Base-by-base conservation (phyloP, 2,329 filamentous ascomycete genomes). In the Bisporella sp. region DNA sequence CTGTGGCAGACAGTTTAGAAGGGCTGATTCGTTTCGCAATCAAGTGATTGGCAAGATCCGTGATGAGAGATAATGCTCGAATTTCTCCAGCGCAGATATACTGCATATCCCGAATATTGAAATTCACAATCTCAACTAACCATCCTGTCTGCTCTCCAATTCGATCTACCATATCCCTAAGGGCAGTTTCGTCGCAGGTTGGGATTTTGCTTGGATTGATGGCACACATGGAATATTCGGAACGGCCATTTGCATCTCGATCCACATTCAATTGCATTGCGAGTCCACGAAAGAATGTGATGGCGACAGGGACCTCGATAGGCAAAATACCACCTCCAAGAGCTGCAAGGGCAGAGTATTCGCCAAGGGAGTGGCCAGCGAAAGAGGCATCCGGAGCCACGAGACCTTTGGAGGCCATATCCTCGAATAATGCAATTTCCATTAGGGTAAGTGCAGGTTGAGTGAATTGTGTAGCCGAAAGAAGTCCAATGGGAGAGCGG, bases 121-220 rank as follows among this genome's bases (percentile, higher is more conserved):
- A 93, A 77, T 97, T 97, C 78, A 97, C 92, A 76, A 97, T 96
- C 73, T 97, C 92, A 54, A 97, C 73, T 37, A 97, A 78, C 92
- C 91, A 96, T 53, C 84, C 85, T 4, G 91, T 96, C 68, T 88
- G 84, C 69, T 95, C 89, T 0, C 89, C 77, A 62, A 97, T 91
- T 73, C 87, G 95, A 77, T 77, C 54, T 1, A 68, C 66, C 0
- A 69, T 45, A 11, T 64, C 11, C 72, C 87, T 95, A 76, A 78
- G 54, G 9, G 21, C 12, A 12, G 29, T 11, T 31, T 46, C 46
- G 11, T 30, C 30, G 43, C 45, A 52, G 30, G 21, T 31, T 43
- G 85, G 31, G 9, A n/a, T 29, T 21, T 40, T 84, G 74, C 89
- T 95, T 32, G 92, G 92, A 74, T 97, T 96, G 69, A 97, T 90